Evolutionary conservation across 1,139 yeast genomes (phyloP).

Genomic region (Pichia sp.): DNA sequence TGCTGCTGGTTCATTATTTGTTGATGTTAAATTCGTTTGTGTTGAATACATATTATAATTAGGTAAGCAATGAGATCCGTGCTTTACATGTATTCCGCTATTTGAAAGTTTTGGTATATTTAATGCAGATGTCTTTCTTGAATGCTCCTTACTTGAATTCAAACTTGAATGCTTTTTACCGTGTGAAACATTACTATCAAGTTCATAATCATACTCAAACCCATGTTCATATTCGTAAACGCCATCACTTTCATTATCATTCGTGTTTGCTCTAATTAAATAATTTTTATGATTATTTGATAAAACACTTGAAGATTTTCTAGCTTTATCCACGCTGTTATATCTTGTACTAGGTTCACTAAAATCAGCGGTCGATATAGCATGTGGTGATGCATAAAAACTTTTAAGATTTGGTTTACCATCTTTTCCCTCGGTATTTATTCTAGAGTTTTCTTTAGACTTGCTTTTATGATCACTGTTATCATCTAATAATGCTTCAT

Average conservation of each 20-base stretch:
- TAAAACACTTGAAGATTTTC: neutral
- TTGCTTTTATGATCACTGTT: neutral
- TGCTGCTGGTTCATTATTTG: neutral
- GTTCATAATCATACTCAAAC: constrained; percentile 18
- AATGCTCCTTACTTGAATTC: neutral
- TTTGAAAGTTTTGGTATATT: neutral
- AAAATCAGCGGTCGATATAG: constrained; percentile 5
- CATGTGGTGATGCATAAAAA: constrained; percentile 8
- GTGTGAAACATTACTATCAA: constrained; percentile 3
- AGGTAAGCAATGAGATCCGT: neutral
- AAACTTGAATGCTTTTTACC: neutral
- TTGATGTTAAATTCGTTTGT: constrained; percentile 8
- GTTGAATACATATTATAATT: constrained; percentile 2
- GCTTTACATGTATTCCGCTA: neutral
- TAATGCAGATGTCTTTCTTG: neutral
- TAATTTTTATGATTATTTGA: neutral
- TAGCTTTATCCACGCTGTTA: constrained; percentile 3
- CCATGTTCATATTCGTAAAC: constrained; percentile 17
- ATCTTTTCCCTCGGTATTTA: neutral
- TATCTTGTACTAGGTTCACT: constrained; percentile 5
- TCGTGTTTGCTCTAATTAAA: neutral
- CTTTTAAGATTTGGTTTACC: neutral
- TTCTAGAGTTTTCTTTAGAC: constrained; percentile 1
- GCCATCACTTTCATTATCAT: constrained; percentile 13
- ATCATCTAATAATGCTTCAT: constrained; percentile 6